Evolutionary conservation across 169 alveolate genomes (phyloP), one percentile per base, ranked within the genome.

Genomic region (Plasmodium vivax): DNA sequence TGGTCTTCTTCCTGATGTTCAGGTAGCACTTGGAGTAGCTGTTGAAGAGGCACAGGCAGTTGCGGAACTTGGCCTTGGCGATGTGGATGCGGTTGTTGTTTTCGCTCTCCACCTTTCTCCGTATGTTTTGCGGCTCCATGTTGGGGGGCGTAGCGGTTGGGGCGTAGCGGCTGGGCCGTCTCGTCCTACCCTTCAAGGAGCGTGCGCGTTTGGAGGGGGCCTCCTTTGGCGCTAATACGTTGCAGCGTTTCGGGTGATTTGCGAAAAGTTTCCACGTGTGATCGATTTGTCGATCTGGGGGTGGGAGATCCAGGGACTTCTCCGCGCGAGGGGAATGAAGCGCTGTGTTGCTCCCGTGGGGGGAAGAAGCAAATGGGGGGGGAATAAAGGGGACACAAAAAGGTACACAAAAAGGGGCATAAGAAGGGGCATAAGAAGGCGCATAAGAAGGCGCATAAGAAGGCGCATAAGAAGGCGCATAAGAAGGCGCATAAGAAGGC

Each of bases 21-120:
- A 90, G 19, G 51, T 90, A 90, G 34, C 94, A 90, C 73, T 80
- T 80, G 12, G 94, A 90, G 82, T 90, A 90, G 41, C 68, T 90
- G 47, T 90, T 90, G 74, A 79, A 90, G 23, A 90, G 45, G 58
- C 91, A 90, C 14, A 80, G 23, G 51, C 94, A 90, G 19, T 80
- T 81, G 23, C 90, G 94, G 74, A 80, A 90, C 38, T 90, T 90
- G n/a, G 51, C 74, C 45, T 80, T 38, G 10, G 82, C 82, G 41
- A 90, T 68, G 73, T 90, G 81, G 51, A 90, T 80, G 23, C 94
- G 62, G 58, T 90, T 62, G 81, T 80, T 81, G 74, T 90, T 90
- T 81, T 90, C 94, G 72, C 38, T 56, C 45, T 90, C 94, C 47
- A 90, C 77, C 27, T 51, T 36, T 90, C 73, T 80, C 36, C 51